A percentile compares a stretch with the other conserved stretches of the same genome.
Evolutionary conservation across 2,329 filamentous ascomycete genomes (phyloP).

Genomic region (Verticillium klebahnii): DNA sequence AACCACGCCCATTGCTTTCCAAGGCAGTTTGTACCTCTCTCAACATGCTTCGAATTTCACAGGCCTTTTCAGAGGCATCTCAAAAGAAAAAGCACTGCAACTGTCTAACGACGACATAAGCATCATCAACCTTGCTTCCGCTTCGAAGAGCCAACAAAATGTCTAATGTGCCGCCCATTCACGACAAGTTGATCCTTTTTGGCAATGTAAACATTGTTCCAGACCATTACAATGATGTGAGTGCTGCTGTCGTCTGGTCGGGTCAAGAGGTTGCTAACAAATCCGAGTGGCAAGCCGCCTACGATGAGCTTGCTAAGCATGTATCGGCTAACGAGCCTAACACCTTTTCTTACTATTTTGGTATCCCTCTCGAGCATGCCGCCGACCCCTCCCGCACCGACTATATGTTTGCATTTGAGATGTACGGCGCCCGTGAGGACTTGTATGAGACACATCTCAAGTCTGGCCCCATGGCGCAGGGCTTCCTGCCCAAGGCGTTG

Average conservation of each 20-base stretch:
- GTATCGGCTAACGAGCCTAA: slow-evolving; percentile 27
- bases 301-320: slow-evolving; percentile 30
- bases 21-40: too few relatives aligned
- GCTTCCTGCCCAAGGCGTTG: slow-evolving; percentile 14
- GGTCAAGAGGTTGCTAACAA: not conserved
- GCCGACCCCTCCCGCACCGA: slow-evolving; percentile 15
- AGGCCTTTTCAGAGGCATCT: too few relatives aligned
- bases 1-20: too few relatives aligned
- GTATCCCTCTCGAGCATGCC: slow-evolving; percentile 25
- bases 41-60: too few relatives aligned
- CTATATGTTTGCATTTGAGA: slow-evolving; percentile 18
- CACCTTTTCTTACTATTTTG: slow-evolving; percentile 37
- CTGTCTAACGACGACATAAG: too few relatives aligned
- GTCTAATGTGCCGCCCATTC: not conserved
- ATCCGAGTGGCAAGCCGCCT: slow-evolving; percentile 33
- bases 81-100: too few relatives aligned
- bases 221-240: slow-evolving; percentile 26
- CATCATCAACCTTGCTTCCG: not conserved
- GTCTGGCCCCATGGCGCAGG: slow-evolving; percentile 14
- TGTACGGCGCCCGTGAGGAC: slow-evolving; percentile 13
- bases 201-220: slow-evolving; percentile 31
- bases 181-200: slow-evolving; percentile 11
- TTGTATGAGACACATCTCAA: slow-evolving; percentile 18
- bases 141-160: not conserved
- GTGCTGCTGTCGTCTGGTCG: not conserved